Evolutionary conservation across 257 asterid species (phyloP), one percentile per base, ranked within the genome.

Genomic region (Linderniella brevidens): DNA sequence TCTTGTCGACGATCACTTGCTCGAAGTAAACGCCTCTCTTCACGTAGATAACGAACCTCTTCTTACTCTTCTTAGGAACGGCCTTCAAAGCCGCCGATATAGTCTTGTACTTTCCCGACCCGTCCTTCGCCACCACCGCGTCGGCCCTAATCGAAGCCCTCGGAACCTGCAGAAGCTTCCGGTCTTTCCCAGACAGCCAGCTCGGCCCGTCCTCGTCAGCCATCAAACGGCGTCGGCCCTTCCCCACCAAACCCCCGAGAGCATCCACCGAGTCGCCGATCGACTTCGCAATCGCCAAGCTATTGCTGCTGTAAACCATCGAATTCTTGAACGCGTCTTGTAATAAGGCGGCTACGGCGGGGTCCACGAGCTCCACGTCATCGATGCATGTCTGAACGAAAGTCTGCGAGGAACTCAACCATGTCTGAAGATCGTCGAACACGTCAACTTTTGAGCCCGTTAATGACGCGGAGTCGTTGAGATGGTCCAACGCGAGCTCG

Each of bases 361-460:
- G 32, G 32, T 25, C 32, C 32, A 25, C 32, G 32, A 25, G 46
- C 4, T 56, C 66, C 14, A 86, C 20, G 1, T 72, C 85, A 18
- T 79, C 94, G 0, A 79, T 41, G 69, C 96, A 86, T 4, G 96
- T 82, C 14, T 79, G 69, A 38, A 69, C 92, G 44, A 64, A 79
- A 8, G 96, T 79, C 18, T 75, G 86, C 0, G 96, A 81, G 3
- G 96, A 71, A 48, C 94, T 86, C 37, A 86, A 56, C 96, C 96
- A 86, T 0, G 94, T 86, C 17, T 61, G 45, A 40, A 86, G 40
- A 62, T 82, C 94, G 12, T 48, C 69, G 0, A 79, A 59, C 4
- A 58, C 69, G 11, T 68, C 66, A 36, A 73, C 13, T 0, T 68
- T 62, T 40, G 3, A 15, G 38, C 56, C 67, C 10, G 18, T 25